A percentile compares a stretch with the other conserved stretches of the same genome.
Evolutionary conservation across 83 land plant genomes (phyloP).

Genomic region (Larix sibirica): DNA sequence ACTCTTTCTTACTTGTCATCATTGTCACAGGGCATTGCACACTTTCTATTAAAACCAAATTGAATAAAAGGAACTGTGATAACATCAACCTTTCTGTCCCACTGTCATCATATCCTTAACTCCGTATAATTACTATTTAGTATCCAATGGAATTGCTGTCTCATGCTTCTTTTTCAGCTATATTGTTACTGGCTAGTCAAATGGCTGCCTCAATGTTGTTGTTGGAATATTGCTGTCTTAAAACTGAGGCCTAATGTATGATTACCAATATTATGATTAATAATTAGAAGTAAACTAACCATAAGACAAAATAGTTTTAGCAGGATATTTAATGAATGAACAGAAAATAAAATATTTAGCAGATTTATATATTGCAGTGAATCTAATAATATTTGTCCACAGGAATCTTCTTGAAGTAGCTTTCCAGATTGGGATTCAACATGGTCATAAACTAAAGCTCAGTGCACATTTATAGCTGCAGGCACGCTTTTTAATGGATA

Average conservation of each 20-base stretch:
- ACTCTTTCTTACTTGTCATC: not conserved
- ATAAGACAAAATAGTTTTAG: not conserved
- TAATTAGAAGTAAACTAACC: not conserved
- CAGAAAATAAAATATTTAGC: not conserved
- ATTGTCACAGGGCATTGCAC: too few species aligned
- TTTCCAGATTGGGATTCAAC: not conserved
- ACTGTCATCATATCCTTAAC: too few species aligned
- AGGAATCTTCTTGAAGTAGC: not conserved
- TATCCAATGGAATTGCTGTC: not conserved
- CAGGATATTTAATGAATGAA: not conserved
- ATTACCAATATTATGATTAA: not conserved
- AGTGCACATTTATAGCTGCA: not conserved
- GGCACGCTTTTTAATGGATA: too few species aligned
- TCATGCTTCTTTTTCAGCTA: not conserved
- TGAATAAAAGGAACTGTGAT: too few species aligned
- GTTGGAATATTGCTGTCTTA: too few species aligned
- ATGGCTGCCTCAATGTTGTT: not conserved
- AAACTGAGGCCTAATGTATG: not conserved
- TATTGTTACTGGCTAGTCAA: not conserved
- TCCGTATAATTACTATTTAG: not conserved
- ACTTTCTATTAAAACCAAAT: too few species aligned
- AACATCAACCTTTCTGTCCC: too few species aligned
- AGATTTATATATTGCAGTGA: not conserved
- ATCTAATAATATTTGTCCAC: not conserved
- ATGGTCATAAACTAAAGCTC: not conserved